phyloP scores from a whole-genome alignment of 2,329 filamentous ascomycete genomes.

The Huntiella abstrusa region DNA sequence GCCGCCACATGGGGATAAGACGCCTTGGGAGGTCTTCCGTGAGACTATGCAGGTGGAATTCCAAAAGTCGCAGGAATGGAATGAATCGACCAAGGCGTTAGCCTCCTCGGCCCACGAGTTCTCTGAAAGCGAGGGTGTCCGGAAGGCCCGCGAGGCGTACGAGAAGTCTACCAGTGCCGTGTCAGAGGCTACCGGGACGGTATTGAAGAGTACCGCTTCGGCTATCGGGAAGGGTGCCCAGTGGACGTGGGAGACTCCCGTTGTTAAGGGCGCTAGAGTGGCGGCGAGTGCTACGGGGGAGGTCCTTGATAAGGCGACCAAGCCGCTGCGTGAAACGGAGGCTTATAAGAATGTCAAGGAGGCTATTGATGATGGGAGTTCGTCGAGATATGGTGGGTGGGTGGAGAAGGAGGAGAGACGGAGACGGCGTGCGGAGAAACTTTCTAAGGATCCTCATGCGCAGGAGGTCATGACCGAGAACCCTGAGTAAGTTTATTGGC shows the following conservation, averaged over 20 bases:
- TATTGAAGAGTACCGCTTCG: conserved; percentile 67
- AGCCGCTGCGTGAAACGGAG: conserved; percentile 84
- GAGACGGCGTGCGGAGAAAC: conserved; percentile 55
- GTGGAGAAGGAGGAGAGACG: conserved; percentile 86
- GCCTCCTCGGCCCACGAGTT: conserved; percentile 80
- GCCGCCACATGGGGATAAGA: conserved; percentile 95
- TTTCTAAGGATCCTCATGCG: conserved; percentile 33
- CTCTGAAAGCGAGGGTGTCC: conserved; percentile 78
- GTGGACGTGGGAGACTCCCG: conserved; percentile 93
- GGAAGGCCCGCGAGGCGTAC: conserved; percentile 70
- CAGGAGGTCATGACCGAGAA: conserved; percentile 57
- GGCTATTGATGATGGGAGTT: conserved; percentile 92
- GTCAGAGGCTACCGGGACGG: conserved; percentile 56
- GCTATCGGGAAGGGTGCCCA: conserved; percentile 78
- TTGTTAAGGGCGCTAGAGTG: conserved; percentile 78
- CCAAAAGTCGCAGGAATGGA: conserved; percentile 96
- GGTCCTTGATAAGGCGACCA: conserved; percentile 82
- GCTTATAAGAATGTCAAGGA: conserved; percentile 89
- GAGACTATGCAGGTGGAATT: conserved; percentile 92
- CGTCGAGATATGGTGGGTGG: conserved; percentile 91
- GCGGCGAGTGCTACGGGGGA: conserved; percentile 72
- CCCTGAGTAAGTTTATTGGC: conserved; percentile 52
- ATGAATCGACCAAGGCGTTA: conserved; percentile 91
- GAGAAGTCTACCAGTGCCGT: conserved; percentile 72
- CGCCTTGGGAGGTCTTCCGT: conserved; percentile 95